A percentile compares a stretch with the other conserved stretches of the same genome.
phyloP scores from a whole-genome alignment of 495 filamentous ascomycete species.

The Tuber microsphaerosporum region DNA sequence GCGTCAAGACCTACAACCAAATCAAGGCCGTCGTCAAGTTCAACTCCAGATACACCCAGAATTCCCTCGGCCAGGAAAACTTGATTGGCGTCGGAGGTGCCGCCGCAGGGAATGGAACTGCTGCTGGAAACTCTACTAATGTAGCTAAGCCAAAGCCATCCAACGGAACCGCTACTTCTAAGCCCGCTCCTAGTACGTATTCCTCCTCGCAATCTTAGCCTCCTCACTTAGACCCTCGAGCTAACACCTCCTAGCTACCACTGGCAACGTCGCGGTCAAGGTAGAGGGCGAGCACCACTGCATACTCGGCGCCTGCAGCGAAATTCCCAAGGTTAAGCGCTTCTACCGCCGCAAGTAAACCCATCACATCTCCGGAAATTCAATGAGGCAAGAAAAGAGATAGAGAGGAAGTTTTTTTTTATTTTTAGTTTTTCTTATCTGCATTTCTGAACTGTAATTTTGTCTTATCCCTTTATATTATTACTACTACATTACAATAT shows the following conservation, averaged over 20 bases:
- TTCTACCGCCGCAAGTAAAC: not conserved
- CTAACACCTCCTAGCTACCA: not conserved
- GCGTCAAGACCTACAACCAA: slow-evolving; percentile 50
- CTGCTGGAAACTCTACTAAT: not conserved
- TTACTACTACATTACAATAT: not conserved
- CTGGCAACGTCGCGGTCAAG: not conserved
- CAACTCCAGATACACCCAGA: slow-evolving; percentile 59
- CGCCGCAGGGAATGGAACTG: slow-evolving; percentile 6
- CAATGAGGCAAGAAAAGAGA: not conserved
- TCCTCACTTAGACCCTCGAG: not conserved
- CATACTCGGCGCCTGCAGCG: not conserved
- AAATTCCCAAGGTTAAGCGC: not conserved
- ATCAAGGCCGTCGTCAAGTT: slow-evolving; percentile 58
- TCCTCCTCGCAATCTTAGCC: not conserved
- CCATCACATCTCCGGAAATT: not conserved
- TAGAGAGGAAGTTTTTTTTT: not conserved
- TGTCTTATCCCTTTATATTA: not conserved
- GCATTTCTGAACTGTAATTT: not conserved
- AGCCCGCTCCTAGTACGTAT: not conserved
- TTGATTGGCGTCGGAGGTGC: slow-evolving; percentile 44
- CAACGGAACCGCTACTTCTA: not conserved
- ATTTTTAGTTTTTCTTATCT: not conserved
- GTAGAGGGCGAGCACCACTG: not conserved
- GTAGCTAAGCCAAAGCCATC: not conserved
- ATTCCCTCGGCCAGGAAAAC: slow-evolving; percentile 51